Base-by-base conservation (phyloP, 371 early-diverging fungal genomes). In the Gilbertella persicaria region DNA sequence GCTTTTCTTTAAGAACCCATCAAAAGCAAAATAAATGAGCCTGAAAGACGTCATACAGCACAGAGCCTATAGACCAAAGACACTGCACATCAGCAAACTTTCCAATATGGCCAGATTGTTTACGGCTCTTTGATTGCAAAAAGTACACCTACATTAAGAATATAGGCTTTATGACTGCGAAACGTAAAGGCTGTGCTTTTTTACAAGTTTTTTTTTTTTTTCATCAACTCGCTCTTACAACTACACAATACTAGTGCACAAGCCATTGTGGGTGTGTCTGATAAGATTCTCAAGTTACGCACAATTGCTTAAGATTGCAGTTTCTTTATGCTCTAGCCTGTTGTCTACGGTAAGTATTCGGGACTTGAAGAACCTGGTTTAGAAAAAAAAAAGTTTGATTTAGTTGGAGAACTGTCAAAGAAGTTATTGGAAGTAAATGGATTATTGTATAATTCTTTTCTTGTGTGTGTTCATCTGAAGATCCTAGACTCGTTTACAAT, bases 1-100 rank as follows among this genome's bases (percentile, higher is more conserved):
- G 98, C 97, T 69, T 85, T 89, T 58, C 58, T 92, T 45, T 74
- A 91, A 37, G 88, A 87, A 60, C 69, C 87, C 56, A 92, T 91
- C 29, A 90, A 90, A 50, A 65, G 62, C 17, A 88, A 88, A 50
- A 86, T 91, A 1, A 91, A 91, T 45, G 90, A 90, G 5, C 67
- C 90, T 61, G 86, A 86, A 37, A 69, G 80, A 50, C 61, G 69
- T 46, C 67, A 66, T 17, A 55, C 54, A 30, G 69, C 63, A 17
- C 64, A 69, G 13, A 47, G 58, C n/a, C 58, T 37, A 14, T 53
- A 43, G 7, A 53, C 45, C 10, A 64, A 52, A 20, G 58, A 71
- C 21, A 68, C n/a, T 88, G 13, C 80, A 87, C 0, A 54, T 90
- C 42, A 80, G 86, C 16, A 80, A 80, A 39, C 69, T 90, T 12